Evolutionary conservation across 495 filamentous ascomycete genomes (phyloP).

Genomic region (Aspergillus hancockii): DNA sequence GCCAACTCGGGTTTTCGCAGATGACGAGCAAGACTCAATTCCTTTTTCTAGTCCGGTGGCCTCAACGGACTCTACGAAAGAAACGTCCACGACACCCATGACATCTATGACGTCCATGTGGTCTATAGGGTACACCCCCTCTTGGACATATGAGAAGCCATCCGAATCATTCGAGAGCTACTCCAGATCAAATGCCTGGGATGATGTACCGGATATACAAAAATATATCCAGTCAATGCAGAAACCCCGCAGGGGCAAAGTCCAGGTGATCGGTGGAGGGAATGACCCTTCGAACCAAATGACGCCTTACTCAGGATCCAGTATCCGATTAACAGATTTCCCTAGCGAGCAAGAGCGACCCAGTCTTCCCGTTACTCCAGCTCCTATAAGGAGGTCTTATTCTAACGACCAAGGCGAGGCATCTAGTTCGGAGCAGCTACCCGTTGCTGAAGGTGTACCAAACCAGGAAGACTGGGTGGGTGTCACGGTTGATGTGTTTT

Average conservation of each 20-base stretch:
- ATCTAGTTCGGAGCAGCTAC: slow-evolving; percentile 47
- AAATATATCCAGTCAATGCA: slow-evolving; percentile 73
- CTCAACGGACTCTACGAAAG: slow-evolving; percentile 32
- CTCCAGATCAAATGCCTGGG: slow-evolving; percentile 80
- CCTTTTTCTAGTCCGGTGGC: slow-evolving; percentile 17
- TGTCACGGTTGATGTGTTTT: slow-evolving; percentile 59
- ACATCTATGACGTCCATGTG: background rate
- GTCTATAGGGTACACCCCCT: slow-evolving; percentile 31
- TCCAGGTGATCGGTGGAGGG: slow-evolving; percentile 50
- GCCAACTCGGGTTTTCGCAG: slow-evolving; percentile 72
- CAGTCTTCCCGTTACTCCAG: slow-evolving; percentile 88
- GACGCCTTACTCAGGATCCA: slow-evolving; percentile 40
- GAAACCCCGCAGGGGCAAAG: slow-evolving; percentile 59
- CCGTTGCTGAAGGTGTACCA: slow-evolving; percentile 76
- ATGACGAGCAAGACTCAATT: slow-evolving; percentile 40
- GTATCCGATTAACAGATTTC: slow-evolving; percentile 78
- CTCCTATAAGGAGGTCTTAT: slow-evolving; percentile 62
- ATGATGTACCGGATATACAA: slow-evolving; percentile 79
- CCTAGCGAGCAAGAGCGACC: slow-evolving; percentile 80
- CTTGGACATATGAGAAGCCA: slow-evolving; percentile 46
- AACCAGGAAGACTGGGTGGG: slow-evolving; percentile 88
- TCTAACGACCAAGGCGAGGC: slow-evolving; percentile 54
- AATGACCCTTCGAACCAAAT: slow-evolving; percentile 11
- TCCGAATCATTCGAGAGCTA: slow-evolving; percentile 64
- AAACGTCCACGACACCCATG: slow-evolving; percentile 14